Conservation (phyloP, 2,329 filamentous ascomycete genomes). For the Pseudocercospora eumusae region DNA sequence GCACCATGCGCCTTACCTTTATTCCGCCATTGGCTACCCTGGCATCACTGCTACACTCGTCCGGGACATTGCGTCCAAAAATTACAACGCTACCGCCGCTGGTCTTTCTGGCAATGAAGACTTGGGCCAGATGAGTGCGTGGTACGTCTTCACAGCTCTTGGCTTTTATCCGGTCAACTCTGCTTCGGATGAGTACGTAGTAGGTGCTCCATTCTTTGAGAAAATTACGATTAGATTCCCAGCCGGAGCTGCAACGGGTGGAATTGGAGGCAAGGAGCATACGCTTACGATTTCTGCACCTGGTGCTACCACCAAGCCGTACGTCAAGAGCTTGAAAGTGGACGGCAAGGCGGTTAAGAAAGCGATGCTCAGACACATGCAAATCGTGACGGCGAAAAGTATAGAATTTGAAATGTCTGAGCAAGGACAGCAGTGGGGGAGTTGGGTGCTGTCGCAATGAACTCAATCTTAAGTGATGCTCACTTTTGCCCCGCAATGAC, state of each 20-base stretch:
- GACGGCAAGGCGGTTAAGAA: conserved; percentile 42
- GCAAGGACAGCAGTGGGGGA: conserved; percentile 41
- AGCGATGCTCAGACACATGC: conserved; percentile 45
- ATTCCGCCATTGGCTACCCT: conserved; percentile 48
- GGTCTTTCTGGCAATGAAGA: conserved; percentile 54
- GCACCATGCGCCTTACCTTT: conserved; percentile 53
- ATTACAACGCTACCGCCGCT: conserved; percentile 51
- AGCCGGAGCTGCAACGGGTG: conserved; percentile 38
- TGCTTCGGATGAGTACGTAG: conserved; percentile 49
- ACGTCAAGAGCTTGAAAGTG: conserved; percentile 46
- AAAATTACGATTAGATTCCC: conserved; percentile 46
- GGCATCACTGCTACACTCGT: conserved; percentile 44
- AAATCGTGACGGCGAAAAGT: conserved; percentile 44
- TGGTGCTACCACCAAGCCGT: conserved; percentile 46
- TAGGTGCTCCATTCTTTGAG: conserved; percentile 52
- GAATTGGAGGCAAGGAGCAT: conserved; percentile 30
- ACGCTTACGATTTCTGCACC: conserved; percentile 46
- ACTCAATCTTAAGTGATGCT: conserved; percentile 1
- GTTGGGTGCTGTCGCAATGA: conserved; percentile 3
- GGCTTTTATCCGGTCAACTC: conserved; percentile 54
- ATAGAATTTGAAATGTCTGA: conserved; percentile 53
- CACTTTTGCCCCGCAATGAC: conserved; percentile 1
- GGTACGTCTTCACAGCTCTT: conserved; percentile 52
- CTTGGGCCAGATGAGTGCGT: conserved; percentile 54
- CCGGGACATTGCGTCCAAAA: conserved; percentile 43